These are phyloP conservation scores for Luffa aegyptiaca DNA, from an alignment of 306 rosid species.

Conservation along the genomic window DNA sequence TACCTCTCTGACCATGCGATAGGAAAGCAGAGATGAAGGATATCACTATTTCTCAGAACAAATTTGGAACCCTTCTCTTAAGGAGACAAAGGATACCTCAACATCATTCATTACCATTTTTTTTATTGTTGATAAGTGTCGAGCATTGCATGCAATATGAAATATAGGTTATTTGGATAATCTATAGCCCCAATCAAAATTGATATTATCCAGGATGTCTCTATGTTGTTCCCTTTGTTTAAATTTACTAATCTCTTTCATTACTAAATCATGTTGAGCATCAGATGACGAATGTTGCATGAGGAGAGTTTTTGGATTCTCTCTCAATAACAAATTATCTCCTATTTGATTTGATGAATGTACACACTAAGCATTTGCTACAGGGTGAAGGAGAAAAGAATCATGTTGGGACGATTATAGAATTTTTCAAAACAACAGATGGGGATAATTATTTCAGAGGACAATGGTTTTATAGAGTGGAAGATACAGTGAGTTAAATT, in stretches of 20 bases:
- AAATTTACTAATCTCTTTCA: not conserved
- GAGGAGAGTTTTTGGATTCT: not conserved
- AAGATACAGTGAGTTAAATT: slow-evolving; percentile 72
- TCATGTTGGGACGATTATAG: slow-evolving; percentile 69
- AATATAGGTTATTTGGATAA: not conserved
- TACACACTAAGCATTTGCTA: slow-evolving; percentile 18
- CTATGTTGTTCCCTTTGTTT: not conserved
- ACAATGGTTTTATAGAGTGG: slow-evolving; percentile 87
- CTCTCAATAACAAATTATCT: not conserved
- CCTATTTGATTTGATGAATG: slow-evolving; percentile 12
- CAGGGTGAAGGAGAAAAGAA: slow-evolving; percentile 67
- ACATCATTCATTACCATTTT: not conserved
- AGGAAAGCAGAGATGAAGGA: not conserved
- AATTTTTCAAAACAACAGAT: slow-evolving; percentile 69
- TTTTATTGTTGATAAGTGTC: not conserved
- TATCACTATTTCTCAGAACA: not conserved
- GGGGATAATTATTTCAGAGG: slow-evolving; percentile 61
- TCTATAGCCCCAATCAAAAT: not conserved
- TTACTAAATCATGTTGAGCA: not conserved
- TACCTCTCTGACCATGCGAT: not conserved
- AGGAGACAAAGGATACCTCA: not conserved
- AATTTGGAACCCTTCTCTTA: not conserved
- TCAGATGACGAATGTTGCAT: not conserved
- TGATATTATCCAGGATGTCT: not conserved
- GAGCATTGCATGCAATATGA: not conserved